Evolutionary conservation across 495 filamentous ascomycete species (phyloP).

Genomic region (Aspergillus avenaceus): DNA sequence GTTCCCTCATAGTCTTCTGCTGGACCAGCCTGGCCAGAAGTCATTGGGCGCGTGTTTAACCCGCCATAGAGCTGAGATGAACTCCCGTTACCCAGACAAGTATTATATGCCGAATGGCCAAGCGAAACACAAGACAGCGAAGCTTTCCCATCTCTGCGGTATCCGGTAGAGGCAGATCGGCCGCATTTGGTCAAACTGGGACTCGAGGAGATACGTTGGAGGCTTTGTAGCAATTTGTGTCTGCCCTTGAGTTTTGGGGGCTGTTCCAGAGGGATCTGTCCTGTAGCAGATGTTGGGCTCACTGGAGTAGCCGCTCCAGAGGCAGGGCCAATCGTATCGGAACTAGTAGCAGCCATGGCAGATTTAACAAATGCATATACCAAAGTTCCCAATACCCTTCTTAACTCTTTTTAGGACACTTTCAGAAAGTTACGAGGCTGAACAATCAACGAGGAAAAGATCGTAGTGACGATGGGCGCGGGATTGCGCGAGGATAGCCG

Average conservation of each 20-base stretch:
- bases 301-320: conserved; percentile 22
- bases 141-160: conserved; percentile 63
- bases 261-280: conserved; percentile 45
- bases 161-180: conserved; percentile 52
- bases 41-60: conserved; percentile 52
- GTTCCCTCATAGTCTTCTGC: conserved; percentile 33
- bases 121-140: conserved; percentile 88
- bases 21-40: conserved; percentile 54
- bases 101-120: conserved; percentile 55
- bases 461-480: conserved; percentile 10
- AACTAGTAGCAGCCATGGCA: conserved; percentile 29
- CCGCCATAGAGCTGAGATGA: conserved; percentile 60
- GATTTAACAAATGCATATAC: not conserved
- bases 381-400: not conserved
- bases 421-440: not conserved
- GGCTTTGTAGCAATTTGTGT: conserved; percentile 67
- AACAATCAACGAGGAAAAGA: not conserved
- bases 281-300: conserved; percentile 27
- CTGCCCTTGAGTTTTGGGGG: conserved; percentile 67
- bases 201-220: conserved; percentile 87
- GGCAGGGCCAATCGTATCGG: conserved; percentile 24
- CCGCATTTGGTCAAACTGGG: conserved; percentile 65
- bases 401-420: not conserved
- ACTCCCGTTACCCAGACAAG: conserved; percentile 46
- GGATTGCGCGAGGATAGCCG: conserved; percentile 8